Evolutionary conservation across 2,329 filamentous ascomycete species (phyloP), one percentile per base, ranked within the genome.

Genomic region (Atkinsonella texensis): DNA sequence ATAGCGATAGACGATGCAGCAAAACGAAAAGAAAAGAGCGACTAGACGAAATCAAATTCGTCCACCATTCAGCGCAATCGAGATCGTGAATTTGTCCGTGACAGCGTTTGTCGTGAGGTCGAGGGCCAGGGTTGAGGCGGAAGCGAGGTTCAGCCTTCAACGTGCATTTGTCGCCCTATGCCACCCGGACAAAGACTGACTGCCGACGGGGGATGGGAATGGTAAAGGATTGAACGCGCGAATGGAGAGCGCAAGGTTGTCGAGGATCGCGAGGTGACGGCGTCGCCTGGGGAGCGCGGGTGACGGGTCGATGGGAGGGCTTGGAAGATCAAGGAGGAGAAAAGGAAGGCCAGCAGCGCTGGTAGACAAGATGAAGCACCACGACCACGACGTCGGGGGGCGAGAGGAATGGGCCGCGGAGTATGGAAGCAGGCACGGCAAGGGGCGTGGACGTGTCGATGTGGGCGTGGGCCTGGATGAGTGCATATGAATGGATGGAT

Each of bases 41-140:
- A 69, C 68, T 69, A 63, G 71, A 73, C 70, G 70, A 70, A 63
- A 64, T 63, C 52, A 48, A 55, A 53, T 55, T 58, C 43, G 59
- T 52, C 41, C 43, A 58, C 56, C 58, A 61, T 60, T 56, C 56
- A 55, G 44, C 48, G 42, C 31, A 52, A 49, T 57, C 57, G 52
- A 58, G 56, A 62, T 60, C 61, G 64, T 59, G 56, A 59, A 52
- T 55, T 49, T 48, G 56, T 59, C 58, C 59, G 60, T 58, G 46
- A 57, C 53, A 50, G 53, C 43, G 45, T 52, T 52, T 51, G 54
- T 52, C 49, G 55, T 51, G 56, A 52, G 51, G 43, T 52, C 39
- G 48, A 46, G 44, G 43, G 51, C 39, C 47, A 50, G 41, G 53
- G 47, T 20, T 28, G 51, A 33, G 53, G 63, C 57, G 59, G 61